A percentile compares a stretch with the other conserved stretches of the same genome.
phyloP scores from a whole-genome alignment of 192 early-diverging fungal genomes.

The Linnemannia zychae region DNA sequence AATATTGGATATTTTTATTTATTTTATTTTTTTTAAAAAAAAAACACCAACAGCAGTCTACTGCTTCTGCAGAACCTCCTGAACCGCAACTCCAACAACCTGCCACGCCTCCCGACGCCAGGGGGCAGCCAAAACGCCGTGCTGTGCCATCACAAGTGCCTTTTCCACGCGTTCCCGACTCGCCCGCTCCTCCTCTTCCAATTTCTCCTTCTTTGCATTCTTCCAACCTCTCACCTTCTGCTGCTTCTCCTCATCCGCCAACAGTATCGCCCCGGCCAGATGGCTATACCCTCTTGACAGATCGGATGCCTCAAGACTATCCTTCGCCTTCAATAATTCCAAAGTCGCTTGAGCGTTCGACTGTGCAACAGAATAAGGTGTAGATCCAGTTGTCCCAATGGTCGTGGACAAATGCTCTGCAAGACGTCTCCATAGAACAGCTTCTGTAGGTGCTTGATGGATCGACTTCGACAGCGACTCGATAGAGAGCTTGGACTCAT shows the following conservation, averaged over 20 bases:
- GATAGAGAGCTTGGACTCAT: slow-evolving; percentile 53
- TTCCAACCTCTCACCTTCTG: slow-evolving; percentile 39
- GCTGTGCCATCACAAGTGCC: slow-evolving; percentile 47
- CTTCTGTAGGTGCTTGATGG: slow-evolving; percentile 58
- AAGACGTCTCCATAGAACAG: slow-evolving; percentile 54
- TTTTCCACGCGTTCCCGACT: slow-evolving; percentile 20
- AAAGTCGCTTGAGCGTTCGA: slow-evolving; percentile 47
- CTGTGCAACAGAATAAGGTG: slow-evolving; percentile 39
- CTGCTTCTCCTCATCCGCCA: slow-evolving; percentile 34
- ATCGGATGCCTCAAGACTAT: slow-evolving; percentile 43
- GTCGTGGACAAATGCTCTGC: slow-evolving; percentile 53
- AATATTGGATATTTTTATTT: too few species aligned
- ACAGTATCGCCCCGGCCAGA: slow-evolving; percentile 48
- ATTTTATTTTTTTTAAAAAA: too few species aligned
- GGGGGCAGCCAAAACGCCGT: slow-evolving; percentile 61
- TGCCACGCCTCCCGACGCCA: slow-evolving; percentile 62
- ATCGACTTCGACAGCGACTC: slow-evolving; percentile 57
- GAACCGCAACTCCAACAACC: slow-evolving; percentile 37
- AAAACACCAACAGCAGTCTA: too few species aligned
- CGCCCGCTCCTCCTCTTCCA: slow-evolving; percentile 39
- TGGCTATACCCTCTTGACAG: slow-evolving; percentile 56
- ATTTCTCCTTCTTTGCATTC: slow-evolving; percentile 50
- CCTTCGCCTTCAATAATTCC: slow-evolving; percentile 29
- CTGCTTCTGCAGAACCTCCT: background rate
- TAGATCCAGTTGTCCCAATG: slow-evolving; percentile 14